Conservation (phyloP, 1,284 basidiomycete genomes). For the Puccinia hordei region DNA sequence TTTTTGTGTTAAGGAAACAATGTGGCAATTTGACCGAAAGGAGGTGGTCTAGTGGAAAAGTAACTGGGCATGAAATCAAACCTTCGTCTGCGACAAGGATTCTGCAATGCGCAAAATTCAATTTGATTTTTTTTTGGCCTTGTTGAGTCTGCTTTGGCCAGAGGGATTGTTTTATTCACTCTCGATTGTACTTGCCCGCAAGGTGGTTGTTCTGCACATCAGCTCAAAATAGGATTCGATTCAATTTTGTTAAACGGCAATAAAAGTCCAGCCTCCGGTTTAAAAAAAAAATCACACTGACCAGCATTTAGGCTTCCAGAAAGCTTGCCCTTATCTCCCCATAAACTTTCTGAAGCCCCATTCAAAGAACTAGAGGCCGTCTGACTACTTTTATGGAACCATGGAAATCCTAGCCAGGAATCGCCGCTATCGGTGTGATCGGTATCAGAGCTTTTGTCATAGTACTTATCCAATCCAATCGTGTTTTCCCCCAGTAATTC, state of each 20-base stretch:
- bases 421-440: constrained; percentile 8
- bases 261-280: too few species aligned
- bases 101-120: not conserved
- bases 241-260: not conserved
- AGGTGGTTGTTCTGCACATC: not conserved
- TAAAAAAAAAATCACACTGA: not conserved
- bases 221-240: not conserved
- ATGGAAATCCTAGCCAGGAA: not conserved
- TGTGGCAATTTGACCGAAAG: not conserved
- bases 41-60: constrained; percentile 11
- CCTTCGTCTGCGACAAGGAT: constrained; percentile 4
- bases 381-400: not conserved
- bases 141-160: not conserved
- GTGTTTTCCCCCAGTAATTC: not conserved
- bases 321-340: not conserved
- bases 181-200: not conserved
- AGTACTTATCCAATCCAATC: not conserved
- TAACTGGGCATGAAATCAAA: constrained; percentile 19
- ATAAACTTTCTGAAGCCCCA: not conserved
- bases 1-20: not conserved
- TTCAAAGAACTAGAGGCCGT: not conserved
- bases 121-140: not conserved
- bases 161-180: not conserved
- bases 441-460: not conserved
- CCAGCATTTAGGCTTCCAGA: not conserved